Evolutionary conservation across 495 filamentous ascomycete species (phyloP), one percentile per base, ranked within the genome.

Genomic region (Durotheca rogersii): DNA sequence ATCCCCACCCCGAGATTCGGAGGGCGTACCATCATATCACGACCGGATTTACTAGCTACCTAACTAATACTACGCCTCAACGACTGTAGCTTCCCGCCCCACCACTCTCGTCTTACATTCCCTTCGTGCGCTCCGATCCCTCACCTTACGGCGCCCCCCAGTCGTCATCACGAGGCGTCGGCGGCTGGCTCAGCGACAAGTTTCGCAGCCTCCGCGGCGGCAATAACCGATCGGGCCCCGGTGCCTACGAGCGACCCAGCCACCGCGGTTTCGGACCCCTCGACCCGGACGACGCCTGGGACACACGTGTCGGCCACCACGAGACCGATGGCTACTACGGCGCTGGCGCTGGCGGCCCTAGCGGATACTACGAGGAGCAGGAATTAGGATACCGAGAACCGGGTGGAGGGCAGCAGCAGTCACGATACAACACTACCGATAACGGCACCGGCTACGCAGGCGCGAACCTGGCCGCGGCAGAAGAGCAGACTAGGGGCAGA

Each of bases 221-320:
- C 33, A 78, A 80, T 67, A 77, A 71, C 53, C 64, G 81, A 20
- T 78, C 72, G 11, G 77, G 81, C 7, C 62, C 73, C 0, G 83
- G 82, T 42, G 83, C 82, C 17, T 87, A 87, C 71, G 85, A 87
- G 60, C 60, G 69, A 21, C 64, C 66, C 5, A 60, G 69, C 7
- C 63, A 40, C 16, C 62, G 75, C 30, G 72, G 72, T 30, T 75
- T 73, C 65, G 72, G 73, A 27, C 60, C 74, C 14, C 69, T 86
- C 19, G 85, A 89, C 60, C 84, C 83, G 0, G 85, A 89, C 64
- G 83, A 85, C 48, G 83, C 85, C 17, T 89, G 85, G 85, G 84
- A 87, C 70, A 55, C 83, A 38, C 62, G 81, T 25, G 84, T 89
- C 3, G 82, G 81, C 27, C 69, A 80, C 27, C 69, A 76, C 41